These are phyloP conservation scores for Apiospora rasikravindrae DNA, from an alignment of 2,329 filamentous ascomycete genomes.

Conservation along the genomic window DNA sequence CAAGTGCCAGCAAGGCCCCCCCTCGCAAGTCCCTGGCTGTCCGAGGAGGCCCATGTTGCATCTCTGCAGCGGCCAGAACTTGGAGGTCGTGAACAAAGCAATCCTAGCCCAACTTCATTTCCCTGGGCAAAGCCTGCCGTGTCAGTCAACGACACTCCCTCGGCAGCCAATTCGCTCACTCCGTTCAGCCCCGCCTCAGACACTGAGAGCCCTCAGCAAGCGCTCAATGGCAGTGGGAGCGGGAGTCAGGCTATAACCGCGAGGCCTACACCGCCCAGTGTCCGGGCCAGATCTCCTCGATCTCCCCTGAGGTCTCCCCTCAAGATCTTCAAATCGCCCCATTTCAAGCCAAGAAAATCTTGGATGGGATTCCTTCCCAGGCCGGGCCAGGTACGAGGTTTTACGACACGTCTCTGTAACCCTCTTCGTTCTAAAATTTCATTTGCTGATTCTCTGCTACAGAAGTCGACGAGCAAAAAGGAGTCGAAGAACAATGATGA, in stretches of 20 bases:
- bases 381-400: slow-evolving; percentile 17
- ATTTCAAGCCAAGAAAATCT: slow-evolving; percentile 15
- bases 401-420: not conserved
- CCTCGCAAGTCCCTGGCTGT: slow-evolving; percentile 44
- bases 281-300: not conserved
- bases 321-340: not conserved
- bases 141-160: not conserved
- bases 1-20: slow-evolving; percentile 15
- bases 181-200: not conserved
- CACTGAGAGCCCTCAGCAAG: not conserved
- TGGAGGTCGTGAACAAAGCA: not conserved
- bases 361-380: slow-evolving; percentile 3
- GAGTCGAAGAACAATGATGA: slow-evolving; percentile 16
- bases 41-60: slow-evolving; percentile 54
- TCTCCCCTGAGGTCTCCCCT: not conserved
- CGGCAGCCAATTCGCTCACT: not conserved
- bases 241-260: not conserved
- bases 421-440: not conserved
- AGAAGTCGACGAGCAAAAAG: not conserved
- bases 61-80: slow-evolving; percentile 46
- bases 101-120: not conserved
- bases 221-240: not conserved
- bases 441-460: not conserved
- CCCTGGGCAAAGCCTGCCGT: not conserved
- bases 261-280: not conserved